Percentiles rank a stretch among this genome's conserved stretches.
phyloP scores from a whole-genome alignment of 345 rosid genomes.

The Salix caprea region DNA sequence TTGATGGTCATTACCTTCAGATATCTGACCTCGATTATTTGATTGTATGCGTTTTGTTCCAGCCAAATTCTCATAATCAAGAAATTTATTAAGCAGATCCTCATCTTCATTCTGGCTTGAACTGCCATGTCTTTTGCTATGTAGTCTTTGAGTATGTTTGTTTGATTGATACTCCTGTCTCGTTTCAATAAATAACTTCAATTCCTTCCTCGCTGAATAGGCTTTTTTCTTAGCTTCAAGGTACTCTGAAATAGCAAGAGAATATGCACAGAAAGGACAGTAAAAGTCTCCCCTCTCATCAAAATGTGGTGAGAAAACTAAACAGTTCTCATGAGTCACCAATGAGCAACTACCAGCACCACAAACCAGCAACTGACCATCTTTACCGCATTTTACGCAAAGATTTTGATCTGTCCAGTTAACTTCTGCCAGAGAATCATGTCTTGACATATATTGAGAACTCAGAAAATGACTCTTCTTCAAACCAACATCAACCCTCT shows the following conservation, averaged over 20 bases:
- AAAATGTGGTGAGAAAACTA: conserved; percentile 34
- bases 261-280: conserved; percentile 59
- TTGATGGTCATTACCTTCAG: conserved; percentile 3
- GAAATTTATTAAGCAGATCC: conserved; percentile 1
- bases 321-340: conserved; percentile 46
- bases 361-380: conserved; percentile 45
- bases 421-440: conserved; percentile 16
- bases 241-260: conserved; percentile 39
- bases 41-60: conserved; percentile 6
- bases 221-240: conserved; percentile 35
- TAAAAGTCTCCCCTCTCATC: conserved; percentile 36
- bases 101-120: conserved; percentile 18
- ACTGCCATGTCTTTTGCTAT: conserved; percentile 1
- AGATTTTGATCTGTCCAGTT: conserved; percentile 34
- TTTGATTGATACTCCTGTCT: conserved; percentile 14
- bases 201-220: conserved; percentile 35
- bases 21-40: conserved; percentile 4
- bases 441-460: conserved; percentile 21
- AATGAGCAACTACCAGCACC: conserved; percentile 39
- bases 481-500: conserved; percentile 25
- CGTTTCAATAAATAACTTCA: conserved; percentile 28
- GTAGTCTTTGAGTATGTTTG: conserved; percentile 11
- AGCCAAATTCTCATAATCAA: conserved; percentile 14
- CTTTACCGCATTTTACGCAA: conserved; percentile 51
- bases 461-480: conserved; percentile 37